A percentile compares a stretch with the other conserved stretches of the same genome.
Evolutionary conservation across 1,284 basidiomycete genomes (phyloP).

Genomic region (Malassezia sp.): DNA sequence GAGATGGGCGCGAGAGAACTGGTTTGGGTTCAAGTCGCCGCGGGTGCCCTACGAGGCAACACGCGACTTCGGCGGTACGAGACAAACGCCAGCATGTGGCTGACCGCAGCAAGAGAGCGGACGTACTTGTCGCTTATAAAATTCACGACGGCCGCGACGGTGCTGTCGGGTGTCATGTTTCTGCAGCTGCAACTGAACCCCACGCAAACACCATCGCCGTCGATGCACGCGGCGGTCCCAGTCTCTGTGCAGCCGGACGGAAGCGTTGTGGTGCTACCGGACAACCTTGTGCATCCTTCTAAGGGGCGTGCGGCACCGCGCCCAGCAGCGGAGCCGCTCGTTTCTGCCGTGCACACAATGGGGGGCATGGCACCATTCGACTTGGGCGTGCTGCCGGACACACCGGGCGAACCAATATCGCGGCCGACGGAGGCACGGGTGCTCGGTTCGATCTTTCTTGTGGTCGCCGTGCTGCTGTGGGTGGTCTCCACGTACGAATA

Average conservation of each 20-base stretch:
- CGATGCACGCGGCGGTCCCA: no score
- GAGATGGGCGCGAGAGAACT: no score
- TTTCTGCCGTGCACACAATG: no score
- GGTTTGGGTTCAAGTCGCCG: slow-evolving; percentile 2
- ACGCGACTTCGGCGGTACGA: slow-evolving; percentile 14
- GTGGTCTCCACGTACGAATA: slow-evolving; percentile 9
- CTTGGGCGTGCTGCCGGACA: no score
- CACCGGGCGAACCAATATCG: no score
- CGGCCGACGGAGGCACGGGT: background rate
- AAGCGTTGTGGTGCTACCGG: no score
- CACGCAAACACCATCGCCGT: no score
- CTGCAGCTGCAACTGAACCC: slow-evolving; percentile 6
- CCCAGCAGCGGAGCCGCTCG: no score
- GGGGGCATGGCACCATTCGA: no score
- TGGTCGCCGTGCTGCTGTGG: slow-evolving; percentile 1
- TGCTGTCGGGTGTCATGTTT: slow-evolving; percentile 11
- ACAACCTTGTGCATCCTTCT: no score
- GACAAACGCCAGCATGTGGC: background rate
- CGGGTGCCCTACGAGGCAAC: slow-evolving; percentile 2
- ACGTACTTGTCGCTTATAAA: slow-evolving; percentile 11
- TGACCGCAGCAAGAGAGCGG: slow-evolving; percentile 7
- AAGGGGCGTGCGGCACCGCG: no score
- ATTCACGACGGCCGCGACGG: slow-evolving; percentile 1
- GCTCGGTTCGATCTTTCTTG: slow-evolving; percentile 9
- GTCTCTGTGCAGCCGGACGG: background rate